Percentiles rank a stretch among this genome's conserved stretches.
Conservation (phyloP, 2,329 filamentous ascomycete genomes). For the Sporothrix inflata region DNA sequence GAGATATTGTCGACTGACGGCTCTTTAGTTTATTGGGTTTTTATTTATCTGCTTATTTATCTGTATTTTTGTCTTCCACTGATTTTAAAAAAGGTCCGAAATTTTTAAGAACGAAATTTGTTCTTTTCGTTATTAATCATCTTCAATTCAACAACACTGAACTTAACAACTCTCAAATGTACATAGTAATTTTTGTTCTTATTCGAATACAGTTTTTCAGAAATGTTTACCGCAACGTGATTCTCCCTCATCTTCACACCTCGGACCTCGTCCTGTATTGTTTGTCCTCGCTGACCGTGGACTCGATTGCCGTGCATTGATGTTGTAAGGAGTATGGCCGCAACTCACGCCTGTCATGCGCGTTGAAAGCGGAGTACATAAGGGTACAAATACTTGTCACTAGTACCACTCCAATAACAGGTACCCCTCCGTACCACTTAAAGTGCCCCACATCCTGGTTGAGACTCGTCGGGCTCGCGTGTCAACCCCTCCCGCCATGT, state of each 20-base stretch:
- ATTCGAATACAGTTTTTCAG: too few relatives aligned
- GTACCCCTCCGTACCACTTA: neutral
- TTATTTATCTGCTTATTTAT: too few relatives aligned
- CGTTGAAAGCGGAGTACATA: neutral
- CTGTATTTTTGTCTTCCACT: too few relatives aligned
- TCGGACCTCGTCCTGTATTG: neutral
- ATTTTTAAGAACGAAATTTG: too few relatives aligned
- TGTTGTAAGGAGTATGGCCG: neutral
- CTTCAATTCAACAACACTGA: too few relatives aligned
- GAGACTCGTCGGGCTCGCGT: conserved; percentile 21
- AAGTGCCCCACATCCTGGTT: conserved; percentile 6
- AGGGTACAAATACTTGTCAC: neutral
- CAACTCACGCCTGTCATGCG: neutral
- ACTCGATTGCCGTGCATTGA: neutral
- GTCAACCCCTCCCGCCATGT: conserved; percentile 17
- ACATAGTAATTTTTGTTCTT: too few relatives aligned
- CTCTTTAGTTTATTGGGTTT: too few relatives aligned
- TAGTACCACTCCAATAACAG: neutral
- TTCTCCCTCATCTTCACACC: neutral
- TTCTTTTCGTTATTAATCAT: too few relatives aligned
- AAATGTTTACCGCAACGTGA: neutral
- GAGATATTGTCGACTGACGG: too few relatives aligned
- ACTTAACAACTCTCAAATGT: too few relatives aligned
- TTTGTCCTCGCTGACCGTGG: conserved; percentile 5
- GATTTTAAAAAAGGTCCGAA: too few relatives aligned